A percentile compares a stretch with the other conserved stretches of the same genome.
Evolutionary conservation across 345 rosid species (phyloP).

Genomic region (Euphorbia pulcherrima): DNA sequence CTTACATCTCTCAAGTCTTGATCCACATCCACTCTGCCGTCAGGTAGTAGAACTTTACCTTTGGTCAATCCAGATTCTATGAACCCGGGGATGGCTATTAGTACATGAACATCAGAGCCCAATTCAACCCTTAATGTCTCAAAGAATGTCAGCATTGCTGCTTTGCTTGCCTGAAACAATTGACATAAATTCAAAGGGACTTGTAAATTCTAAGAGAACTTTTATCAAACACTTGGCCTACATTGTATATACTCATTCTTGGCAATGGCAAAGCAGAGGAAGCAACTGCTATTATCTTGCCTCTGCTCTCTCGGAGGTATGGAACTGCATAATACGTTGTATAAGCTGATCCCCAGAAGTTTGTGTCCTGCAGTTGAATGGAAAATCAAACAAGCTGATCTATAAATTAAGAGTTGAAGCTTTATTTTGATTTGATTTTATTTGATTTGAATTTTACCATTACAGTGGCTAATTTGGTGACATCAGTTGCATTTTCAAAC

Average conservation of each 20-base stretch:
- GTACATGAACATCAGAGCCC: constrained; percentile 37
- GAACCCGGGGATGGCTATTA: constrained; percentile 59
- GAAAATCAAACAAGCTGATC: neutral
- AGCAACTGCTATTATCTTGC: constrained; percentile 52
- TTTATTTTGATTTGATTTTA: no score
- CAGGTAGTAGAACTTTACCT: neutral
- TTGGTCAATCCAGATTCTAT: constrained; percentile 47
- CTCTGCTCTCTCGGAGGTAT: constrained; percentile 43
- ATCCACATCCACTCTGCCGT: neutral
- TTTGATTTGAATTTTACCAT: neutral
- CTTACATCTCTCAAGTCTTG: neutral
- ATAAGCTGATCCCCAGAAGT: constrained; percentile 70
- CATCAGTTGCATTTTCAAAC: neutral
- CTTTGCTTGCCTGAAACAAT: constrained; percentile 56
- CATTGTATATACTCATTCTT: constrained; percentile 51
- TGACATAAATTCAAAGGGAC: neutral
- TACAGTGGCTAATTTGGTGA: neutral
- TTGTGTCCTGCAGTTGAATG: constrained; percentile 37
- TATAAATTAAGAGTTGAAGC: neutral
- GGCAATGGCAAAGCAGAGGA: constrained; percentile 47
- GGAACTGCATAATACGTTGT: constrained; percentile 52
- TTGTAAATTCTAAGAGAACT: neutral
- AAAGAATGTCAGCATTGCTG: constrained; percentile 47
- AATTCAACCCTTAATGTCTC: constrained; percentile 61
- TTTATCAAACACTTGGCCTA: constrained; percentile 13